Conservation (phyloP, 2,329 filamentous ascomycete genomes). For the Alternaria sp. region DNA sequence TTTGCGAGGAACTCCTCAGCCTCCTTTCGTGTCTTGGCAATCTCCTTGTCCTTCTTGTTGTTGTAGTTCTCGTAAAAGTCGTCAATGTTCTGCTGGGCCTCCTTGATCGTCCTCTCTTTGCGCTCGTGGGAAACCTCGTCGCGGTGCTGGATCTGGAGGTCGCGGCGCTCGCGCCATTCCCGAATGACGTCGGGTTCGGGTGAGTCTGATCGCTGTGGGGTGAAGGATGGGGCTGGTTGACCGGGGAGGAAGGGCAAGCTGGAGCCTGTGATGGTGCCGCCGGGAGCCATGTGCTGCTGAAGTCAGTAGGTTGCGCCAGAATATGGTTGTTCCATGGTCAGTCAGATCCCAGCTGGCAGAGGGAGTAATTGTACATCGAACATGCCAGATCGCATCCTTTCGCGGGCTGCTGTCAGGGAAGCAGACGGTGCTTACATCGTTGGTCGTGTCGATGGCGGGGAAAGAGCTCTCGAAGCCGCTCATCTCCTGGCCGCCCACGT, state of each 20-base stretch:
- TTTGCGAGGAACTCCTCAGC: slow-evolving; percentile 90
- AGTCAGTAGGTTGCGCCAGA: slow-evolving; percentile 19
- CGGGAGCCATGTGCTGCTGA: slow-evolving; percentile 72
- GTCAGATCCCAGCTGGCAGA: not conserved
- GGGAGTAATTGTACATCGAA: not conserved
- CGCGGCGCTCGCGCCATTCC: slow-evolving; percentile 90
- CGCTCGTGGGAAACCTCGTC: slow-evolving; percentile 83
- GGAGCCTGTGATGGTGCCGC: slow-evolving; percentile 80
- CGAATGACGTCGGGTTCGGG: slow-evolving; percentile 87
- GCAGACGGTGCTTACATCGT: slow-evolving; percentile 66
- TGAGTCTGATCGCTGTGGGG: slow-evolving; percentile 69
- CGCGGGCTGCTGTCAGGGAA: not conserved
- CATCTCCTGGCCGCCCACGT: slow-evolving; percentile 56
- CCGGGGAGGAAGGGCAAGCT: slow-evolving; percentile 62
- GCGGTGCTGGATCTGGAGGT: slow-evolving; percentile 82
- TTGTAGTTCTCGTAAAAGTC: slow-evolving; percentile 99
- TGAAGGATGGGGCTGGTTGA: slow-evolving; percentile 46
- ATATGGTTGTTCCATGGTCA: not conserved
- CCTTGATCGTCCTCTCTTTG: slow-evolving; percentile 84
- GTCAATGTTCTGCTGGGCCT: slow-evolving; percentile 93
- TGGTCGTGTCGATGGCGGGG: slow-evolving; percentile 78
- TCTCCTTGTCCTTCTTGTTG: slow-evolving; percentile 93
- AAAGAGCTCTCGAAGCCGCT: slow-evolving; percentile 86
- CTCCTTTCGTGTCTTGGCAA: slow-evolving; percentile 86
- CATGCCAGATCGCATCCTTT: not conserved